Conservation (phyloP, 78 protist genomes). For the Blattamonas nauphoetae region DNA sequence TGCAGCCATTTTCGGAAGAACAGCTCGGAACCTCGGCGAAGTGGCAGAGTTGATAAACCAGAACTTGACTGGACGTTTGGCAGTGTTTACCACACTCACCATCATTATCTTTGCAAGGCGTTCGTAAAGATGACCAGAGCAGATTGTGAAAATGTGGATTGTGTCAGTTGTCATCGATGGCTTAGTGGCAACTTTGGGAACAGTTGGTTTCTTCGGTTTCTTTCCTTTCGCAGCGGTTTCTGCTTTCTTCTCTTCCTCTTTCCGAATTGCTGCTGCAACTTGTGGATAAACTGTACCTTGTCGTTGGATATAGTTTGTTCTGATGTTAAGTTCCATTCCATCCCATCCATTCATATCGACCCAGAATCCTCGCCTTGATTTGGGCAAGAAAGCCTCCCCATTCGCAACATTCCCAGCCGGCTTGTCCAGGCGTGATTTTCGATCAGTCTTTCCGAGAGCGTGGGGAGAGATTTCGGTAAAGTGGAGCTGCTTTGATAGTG, state of each 20-base stretch:
- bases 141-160: constrained; percentile 84
- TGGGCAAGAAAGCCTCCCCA: neutral
- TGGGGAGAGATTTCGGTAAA: neutral
- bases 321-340: neutral
- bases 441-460: neutral
- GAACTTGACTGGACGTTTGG: constrained; percentile 74
- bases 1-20: neutral
- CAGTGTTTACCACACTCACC: neutral
- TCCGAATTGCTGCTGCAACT: no score
- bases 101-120: constrained; percentile 36
- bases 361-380: neutral
- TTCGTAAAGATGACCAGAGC: constrained; percentile 94
- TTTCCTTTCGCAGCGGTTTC: no score
- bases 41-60: constrained; percentile 80
- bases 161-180: constrained; percentile 38
- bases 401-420: neutral
- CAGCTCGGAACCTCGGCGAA: constrained; percentile 66
- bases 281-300: no score
- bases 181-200: no score
- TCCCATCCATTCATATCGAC: neutral
- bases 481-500: neutral
- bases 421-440: neutral
- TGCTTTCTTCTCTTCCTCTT: no score
- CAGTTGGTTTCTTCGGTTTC: no score
- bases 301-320: no score